Evolutionary conservation across 148 eudicot species (phyloP), one percentile per base, ranked within the genome.

Genomic region (Rheum nobile): DNA sequence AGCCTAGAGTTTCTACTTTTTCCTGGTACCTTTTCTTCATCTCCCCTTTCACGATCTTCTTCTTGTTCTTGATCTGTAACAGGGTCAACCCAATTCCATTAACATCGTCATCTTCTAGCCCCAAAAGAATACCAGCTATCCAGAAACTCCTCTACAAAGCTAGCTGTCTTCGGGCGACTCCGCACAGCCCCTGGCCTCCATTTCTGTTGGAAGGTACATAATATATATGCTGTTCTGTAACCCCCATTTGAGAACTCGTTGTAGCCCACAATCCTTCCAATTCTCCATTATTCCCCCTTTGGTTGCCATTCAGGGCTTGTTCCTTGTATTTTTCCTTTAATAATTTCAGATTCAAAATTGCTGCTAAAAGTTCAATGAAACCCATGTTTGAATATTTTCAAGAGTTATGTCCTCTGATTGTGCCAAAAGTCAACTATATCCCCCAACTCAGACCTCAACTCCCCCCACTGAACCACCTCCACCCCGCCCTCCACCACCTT

Each of bases 391-490:
- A n/a, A 47, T 14, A 9, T 7, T 24, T 61, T 32, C 14, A 13
- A 31, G 5, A 4, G 19, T 35, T 35, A 65, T 65, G 17, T 31
- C 32, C 46, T 28, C 4, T 72, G 57, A 19, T 72, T 29, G 50
- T 85, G 85, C 90, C 90, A 89, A 38, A 87, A 83, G 39, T 83
- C 72, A 54, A 72, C 90, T 52, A 89, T 76, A 73, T 86, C 87
- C 48, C 72, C 83, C 34, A 92, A 78, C 75, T 87, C 90, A 22
- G 41, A 19, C 74, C 78, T 85, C 72, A 92, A 73, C 43, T 82
- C 83, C 8, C 84, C 85, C 95, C 92, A 92, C 22, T 91, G 81
- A 19, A 72, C 75, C 9, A 86, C 85, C 21, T 82, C 86, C 72
- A 84, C 76, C 19, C 34, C 34, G 37, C 89, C 85, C 70, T 81